Percentiles rank a stretch among this genome's conserved stretches.
phyloP scores from a whole-genome alignment of 805 yeast species.

The Wickerhamiella cacticola region DNA sequence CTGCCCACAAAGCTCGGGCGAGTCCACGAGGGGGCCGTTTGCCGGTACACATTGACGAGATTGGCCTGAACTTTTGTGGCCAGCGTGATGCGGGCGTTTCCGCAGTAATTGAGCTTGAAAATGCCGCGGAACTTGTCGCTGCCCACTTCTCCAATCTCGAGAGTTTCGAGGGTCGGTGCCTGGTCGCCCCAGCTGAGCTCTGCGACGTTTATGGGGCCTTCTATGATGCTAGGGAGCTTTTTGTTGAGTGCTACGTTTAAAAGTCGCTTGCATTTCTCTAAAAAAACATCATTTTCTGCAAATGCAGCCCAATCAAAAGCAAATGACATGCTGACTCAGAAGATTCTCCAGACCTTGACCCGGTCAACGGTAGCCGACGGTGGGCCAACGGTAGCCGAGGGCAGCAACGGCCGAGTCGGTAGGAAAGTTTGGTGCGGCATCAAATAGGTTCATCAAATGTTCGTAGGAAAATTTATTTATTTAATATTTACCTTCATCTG shows the following conservation, averaged over 20 bases:
- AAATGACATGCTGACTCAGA: conserved; percentile 49
- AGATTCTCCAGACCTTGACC: too few species aligned
- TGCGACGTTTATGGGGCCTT: conserved; percentile 53
- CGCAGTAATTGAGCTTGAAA: conserved; percentile 61
- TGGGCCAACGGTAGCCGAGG: too few species aligned
- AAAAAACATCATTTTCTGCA: conserved; percentile 51
- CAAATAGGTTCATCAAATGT: too few species aligned
- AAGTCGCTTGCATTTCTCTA: conserved; percentile 43
- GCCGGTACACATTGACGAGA: conserved; percentile 54
- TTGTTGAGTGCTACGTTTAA: conserved; percentile 63
- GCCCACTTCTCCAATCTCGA: conserved; percentile 74
- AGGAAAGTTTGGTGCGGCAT: too few species aligned
- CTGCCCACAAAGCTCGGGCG: conserved; percentile 58
- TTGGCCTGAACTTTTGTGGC: conserved; percentile 78
- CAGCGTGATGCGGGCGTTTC: conserved; percentile 63
- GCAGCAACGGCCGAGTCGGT: too few species aligned
- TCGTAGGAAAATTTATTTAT: too few species aligned
- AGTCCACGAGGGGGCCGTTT: conserved; percentile 39
- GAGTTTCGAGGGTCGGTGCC: conserved; percentile 64
- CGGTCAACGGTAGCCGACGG: too few species aligned
- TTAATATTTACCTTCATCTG: too few species aligned
- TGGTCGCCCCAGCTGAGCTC: conserved; percentile 62
- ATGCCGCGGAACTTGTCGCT: conserved; percentile 69
- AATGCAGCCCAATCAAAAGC: conserved; percentile 66
- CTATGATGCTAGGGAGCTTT: conserved; percentile 47